Percentiles rank a stretch among this genome's conserved stretches.
Conservation (phyloP, 176 grass and related monocot species). For the Oryza glumipatula region DNA sequence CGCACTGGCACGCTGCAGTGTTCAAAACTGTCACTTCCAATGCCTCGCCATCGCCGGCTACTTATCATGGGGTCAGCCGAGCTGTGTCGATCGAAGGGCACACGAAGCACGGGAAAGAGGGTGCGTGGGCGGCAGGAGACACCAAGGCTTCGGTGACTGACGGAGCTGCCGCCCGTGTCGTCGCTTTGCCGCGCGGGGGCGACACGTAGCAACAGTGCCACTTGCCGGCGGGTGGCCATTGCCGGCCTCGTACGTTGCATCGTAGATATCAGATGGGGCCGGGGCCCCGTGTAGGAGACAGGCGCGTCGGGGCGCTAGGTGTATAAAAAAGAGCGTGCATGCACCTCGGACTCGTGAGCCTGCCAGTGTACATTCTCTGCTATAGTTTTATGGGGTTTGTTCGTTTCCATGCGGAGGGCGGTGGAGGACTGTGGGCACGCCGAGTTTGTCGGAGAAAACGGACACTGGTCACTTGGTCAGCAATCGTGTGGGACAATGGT, state of each 20-base stretch:
- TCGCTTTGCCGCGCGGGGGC: slow-evolving; percentile 7
- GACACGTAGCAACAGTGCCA: slow-evolving; percentile 33
- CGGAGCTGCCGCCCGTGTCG: slow-evolving; percentile 45
- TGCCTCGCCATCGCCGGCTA: neutral
- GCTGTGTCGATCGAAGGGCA: neutral
- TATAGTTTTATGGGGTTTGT: slow-evolving; percentile 29
- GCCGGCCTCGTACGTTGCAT: slow-evolving; percentile 25
- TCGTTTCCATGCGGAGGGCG: neutral
- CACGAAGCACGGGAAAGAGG: slow-evolving; percentile 49
- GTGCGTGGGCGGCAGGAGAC: slow-evolving; percentile 54
- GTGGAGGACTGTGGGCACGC: neutral
- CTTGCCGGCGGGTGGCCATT: neutral
- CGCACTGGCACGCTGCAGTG: neutral
- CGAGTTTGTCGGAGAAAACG: neutral
- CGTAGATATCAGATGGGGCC: neutral
- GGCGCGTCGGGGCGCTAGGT: slow-evolving; percentile 27
- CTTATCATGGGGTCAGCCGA: slow-evolving; percentile 23
- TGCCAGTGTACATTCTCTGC: slow-evolving; percentile 26
- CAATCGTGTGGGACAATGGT: neutral
- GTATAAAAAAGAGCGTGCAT: neutral
- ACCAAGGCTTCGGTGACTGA: slow-evolving; percentile 43
- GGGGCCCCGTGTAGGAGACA: slow-evolving; percentile 30
- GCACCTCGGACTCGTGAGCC: slow-evolving; percentile 39
- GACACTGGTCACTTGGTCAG: neutral
- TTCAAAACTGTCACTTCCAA: neutral